These are phyloP conservation scores for Chaetomiaceae sp. DNA, from an alignment of 2,329 filamentous ascomycete genomes.

Conservation along the genomic window DNA sequence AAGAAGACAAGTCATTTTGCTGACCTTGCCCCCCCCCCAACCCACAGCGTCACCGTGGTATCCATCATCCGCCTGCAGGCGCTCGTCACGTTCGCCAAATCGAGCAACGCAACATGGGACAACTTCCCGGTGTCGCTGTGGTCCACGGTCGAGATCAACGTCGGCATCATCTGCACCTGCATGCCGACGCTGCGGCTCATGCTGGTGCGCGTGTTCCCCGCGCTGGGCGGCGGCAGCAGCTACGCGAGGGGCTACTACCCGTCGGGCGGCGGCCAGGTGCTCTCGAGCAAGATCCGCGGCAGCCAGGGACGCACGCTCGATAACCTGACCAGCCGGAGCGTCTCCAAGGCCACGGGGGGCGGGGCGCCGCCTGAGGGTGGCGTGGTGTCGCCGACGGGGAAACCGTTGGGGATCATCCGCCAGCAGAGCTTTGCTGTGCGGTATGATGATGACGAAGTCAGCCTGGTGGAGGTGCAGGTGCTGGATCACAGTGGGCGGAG, in stretches of 20 bases:
- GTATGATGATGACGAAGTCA: constrained; percentile 13
- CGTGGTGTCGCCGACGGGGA: neutral
- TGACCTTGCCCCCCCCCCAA: too few relatives aligned
- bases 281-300: neutral
- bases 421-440: constrained; percentile 10
- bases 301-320: neutral
- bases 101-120: constrained; percentile 31
- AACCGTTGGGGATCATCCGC: constrained; percentile 1
- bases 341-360: too few relatives aligned
- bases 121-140: constrained; percentile 29
- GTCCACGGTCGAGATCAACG: constrained; percentile 34
- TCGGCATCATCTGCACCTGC: constrained; percentile 33
- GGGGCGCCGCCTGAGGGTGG: neutral
- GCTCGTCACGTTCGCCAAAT: constrained; percentile 29
- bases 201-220: constrained; percentile 29
- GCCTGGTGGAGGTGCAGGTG: constrained; percentile 3
- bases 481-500: neutral
- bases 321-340: neutral
- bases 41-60: constrained; percentile 33
- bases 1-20: too few relatives aligned
- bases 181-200: constrained; percentile 31
- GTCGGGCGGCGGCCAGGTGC: neutral
- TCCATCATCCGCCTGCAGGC: constrained; percentile 31
- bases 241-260: neutral
- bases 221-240: constrained; percentile 10